phyloP scores from a whole-genome alignment of 768 basidiomycete genomes.

The Mycena metata region DNA sequence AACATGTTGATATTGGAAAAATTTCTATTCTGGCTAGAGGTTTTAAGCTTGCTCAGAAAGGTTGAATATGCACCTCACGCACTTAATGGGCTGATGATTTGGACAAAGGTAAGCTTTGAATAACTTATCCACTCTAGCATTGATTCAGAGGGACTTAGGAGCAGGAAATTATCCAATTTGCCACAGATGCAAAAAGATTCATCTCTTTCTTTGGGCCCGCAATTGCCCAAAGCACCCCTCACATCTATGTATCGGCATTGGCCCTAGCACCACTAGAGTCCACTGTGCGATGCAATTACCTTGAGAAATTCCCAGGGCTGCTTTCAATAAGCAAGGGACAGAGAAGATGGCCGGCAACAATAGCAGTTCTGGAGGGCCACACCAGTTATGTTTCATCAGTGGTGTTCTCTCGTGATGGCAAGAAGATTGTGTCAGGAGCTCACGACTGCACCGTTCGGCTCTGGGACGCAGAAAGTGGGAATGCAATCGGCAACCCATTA shows the following conservation, averaged over 20 bases:
- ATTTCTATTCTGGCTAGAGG: slow-evolving; percentile 28
- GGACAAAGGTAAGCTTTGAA: slow-evolving; percentile 16
- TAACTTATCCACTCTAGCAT: background rate
- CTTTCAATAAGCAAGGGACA: too few relatives aligned
- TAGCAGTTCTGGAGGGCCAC: too few relatives aligned
- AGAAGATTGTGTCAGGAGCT: slow-evolving; percentile 1
- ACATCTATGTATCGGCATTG: too few relatives aligned
- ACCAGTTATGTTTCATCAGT: background rate
- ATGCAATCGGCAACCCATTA: too few relatives aligned
- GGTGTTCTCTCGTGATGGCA: background rate
- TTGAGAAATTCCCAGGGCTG: too few relatives aligned
- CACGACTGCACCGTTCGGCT: background rate
- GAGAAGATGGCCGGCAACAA: slow-evolving; percentile 12
- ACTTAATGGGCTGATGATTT: background rate
- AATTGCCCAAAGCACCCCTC: slow-evolving; percentile 15
- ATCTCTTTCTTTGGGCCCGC: slow-evolving; percentile 2
- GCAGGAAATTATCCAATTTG: background rate
- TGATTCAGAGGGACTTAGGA: too few relatives aligned
- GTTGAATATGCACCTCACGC: background rate
- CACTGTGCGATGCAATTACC: background rate
- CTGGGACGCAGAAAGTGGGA: too few relatives aligned
- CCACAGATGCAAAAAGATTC: slow-evolving; percentile 4
- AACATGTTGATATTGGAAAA: slow-evolving; percentile 3
- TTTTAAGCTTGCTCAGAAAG: background rate
- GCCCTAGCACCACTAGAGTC: too few relatives aligned